A percentile compares a stretch with the other conserved stretches of the same genome.
These are phyloP conservation scores for Fistulifera pelliculosa DNA, from an alignment of 108 stramenopile genomes.

Conservation along the genomic window DNA sequence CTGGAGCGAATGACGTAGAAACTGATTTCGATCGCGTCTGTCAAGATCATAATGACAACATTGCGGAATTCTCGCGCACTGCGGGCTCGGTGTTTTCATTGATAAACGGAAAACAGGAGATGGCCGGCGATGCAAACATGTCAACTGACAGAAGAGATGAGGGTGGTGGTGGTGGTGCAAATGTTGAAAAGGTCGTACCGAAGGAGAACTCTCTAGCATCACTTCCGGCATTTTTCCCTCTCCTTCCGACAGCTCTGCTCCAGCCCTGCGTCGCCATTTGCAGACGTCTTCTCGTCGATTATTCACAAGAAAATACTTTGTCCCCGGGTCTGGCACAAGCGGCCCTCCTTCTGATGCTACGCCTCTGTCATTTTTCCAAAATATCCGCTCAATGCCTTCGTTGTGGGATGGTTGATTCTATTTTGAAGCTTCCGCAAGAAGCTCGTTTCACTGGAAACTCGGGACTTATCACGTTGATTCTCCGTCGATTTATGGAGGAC, in stretches of 20 bases:
- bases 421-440: conserved; percentile 45
- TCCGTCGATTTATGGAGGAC: conserved; percentile 86
- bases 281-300: conserved; percentile 44
- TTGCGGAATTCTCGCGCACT: too few relatives aligned
- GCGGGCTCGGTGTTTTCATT: too few relatives aligned
- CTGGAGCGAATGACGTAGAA: conserved; percentile 17
- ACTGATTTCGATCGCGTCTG: conserved; percentile 38
- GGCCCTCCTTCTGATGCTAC: conserved; percentile 54
- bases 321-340: conserved; percentile 54
- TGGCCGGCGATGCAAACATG: too few relatives aligned
- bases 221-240: conserved; percentile 56
- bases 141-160: not conserved
- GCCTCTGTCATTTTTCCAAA: conserved; percentile 59
- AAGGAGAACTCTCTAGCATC: conserved; percentile 12
- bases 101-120: too few relatives aligned
- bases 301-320: conserved; percentile 17
- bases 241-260: conserved; percentile 34
- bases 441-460: conserved; percentile 67
- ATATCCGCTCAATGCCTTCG: conserved; percentile 48
- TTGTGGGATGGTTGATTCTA: conserved; percentile 63
- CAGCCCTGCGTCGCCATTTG: conserved; percentile 54
- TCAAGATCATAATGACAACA: conserved; percentile 29
- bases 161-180: not conserved
- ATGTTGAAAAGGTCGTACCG: too few relatives aligned
- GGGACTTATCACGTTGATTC: conserved; percentile 49